These are phyloP conservation scores for Camellia oleifera DNA, from an alignment of 179 eudicot genomes.

Conservation along the genomic window DNA sequence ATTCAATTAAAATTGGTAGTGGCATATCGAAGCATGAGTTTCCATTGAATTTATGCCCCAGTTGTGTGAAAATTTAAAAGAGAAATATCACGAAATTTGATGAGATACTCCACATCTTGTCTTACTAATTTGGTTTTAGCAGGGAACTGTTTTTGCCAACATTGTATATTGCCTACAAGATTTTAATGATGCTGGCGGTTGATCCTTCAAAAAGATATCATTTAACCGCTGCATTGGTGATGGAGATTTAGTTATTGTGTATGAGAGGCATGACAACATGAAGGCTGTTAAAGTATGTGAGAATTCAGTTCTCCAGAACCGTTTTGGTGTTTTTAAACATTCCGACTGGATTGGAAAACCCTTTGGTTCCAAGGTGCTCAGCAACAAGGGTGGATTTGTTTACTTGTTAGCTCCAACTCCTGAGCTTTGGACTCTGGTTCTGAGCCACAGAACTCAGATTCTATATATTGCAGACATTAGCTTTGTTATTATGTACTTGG, in stretches of 20 bases:
- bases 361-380: constrained; percentile 81
- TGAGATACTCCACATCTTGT: not conserved
- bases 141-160: constrained; percentile 4
- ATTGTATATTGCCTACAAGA: constrained; percentile 5
- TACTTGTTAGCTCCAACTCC: constrained; percentile 93
- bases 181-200: constrained; percentile 39
- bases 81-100: not conserved
- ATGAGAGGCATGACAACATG: constrained; percentile 75
- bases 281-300: constrained; percentile 65
- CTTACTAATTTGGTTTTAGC: not conserved
- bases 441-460: constrained; percentile 95
- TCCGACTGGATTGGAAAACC: constrained; percentile 83
- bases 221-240: constrained; percentile 48
- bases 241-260: constrained; percentile 82
- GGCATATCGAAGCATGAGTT: not conserved
- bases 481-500: constrained; percentile 74
- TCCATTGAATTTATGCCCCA: not conserved
- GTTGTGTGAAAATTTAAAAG: not conserved
- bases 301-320: constrained; percentile 59
- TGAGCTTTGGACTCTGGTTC: constrained; percentile 90
- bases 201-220: constrained; percentile 54
- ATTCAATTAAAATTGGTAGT: not conserved
- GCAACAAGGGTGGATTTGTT: constrained; percentile 76
- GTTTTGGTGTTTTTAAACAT: constrained; percentile 82
- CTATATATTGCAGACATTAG: constrained; percentile 88